These are phyloP conservation scores for Venturia aucupariae DNA, from an alignment of 2,329 filamentous ascomycete species.

Conservation along the genomic window DNA sequence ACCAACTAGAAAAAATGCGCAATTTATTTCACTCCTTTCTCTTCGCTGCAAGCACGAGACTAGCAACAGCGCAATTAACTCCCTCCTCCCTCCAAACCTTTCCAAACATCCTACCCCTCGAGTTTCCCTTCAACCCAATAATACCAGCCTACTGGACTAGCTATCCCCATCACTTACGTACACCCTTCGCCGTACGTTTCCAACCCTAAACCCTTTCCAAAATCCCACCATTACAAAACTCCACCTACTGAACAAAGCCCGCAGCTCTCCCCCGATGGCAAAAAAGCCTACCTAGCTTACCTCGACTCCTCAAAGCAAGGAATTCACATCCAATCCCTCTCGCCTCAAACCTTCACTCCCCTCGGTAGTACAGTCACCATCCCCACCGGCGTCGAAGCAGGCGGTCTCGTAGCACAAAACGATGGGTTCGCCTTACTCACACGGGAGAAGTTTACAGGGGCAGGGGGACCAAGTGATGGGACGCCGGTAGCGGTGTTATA, in stretches of 20 bases:
- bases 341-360: conserved; percentile 45
- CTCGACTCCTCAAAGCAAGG: conserved; percentile 46
- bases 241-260: too few species aligned
- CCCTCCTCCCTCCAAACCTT: background rate
- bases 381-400: conserved; percentile 47
- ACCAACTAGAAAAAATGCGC: background rate
- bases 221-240: too few species aligned
- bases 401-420: conserved; percentile 52
- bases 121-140: conserved; percentile 46
- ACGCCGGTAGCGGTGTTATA: conserved; percentile 51
- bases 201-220: background rate
- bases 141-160: conserved; percentile 54
- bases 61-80: background rate
- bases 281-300: conserved; percentile 51
- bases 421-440: conserved; percentile 56
- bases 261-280: conserved; percentile 44
- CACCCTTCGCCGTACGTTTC: conserved; percentile 42
- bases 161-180: conserved; percentile 51
- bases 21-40: background rate
- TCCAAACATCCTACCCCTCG: conserved; percentile 36
- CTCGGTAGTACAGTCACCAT: conserved; percentile 45
- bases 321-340: conserved; percentile 49
- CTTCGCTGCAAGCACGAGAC: background rate
- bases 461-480: conserved; percentile 38
- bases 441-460: conserved; percentile 44